Evolutionary conservation across 169 alveolate genomes (phyloP).

Genomic region (Perkinsus olseni): DNA sequence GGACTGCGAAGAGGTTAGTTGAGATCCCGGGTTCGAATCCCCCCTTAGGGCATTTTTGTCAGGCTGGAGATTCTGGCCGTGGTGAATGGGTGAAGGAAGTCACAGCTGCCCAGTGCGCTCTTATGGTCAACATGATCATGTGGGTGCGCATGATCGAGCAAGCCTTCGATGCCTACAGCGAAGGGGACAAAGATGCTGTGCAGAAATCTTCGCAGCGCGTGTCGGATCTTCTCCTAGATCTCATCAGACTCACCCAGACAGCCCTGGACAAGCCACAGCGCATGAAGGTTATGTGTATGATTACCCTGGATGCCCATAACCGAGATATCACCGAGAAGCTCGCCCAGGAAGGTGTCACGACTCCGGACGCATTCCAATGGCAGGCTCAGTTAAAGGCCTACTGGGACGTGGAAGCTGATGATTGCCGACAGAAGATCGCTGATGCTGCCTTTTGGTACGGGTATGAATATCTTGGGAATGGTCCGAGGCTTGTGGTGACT

Average conservation of each 20-base stretch:
- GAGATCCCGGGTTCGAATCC: background rate
- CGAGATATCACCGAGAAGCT: slow-evolving; percentile 85
- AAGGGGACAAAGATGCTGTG: slow-evolving; percentile 56
- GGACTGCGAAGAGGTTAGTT: slow-evolving; percentile 9
- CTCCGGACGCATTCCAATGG: slow-evolving; percentile 89
- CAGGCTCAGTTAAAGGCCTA: slow-evolving; percentile 87
- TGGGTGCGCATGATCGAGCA: slow-evolving; percentile 73
- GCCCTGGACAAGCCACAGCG: slow-evolving; percentile 67
- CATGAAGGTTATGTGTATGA: slow-evolving; percentile 84
- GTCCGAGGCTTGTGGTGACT: slow-evolving; percentile 89
- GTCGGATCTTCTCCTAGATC: slow-evolving; percentile 57
- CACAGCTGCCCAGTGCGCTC: slow-evolving; percentile 64
- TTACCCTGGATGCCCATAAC: slow-evolving; percentile 88
- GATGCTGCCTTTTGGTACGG: slow-evolving; percentile 86
- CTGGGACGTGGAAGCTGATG: slow-evolving; percentile 66
- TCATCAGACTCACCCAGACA: slow-evolving; percentile 82
- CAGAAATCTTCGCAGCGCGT: slow-evolving; percentile 51
- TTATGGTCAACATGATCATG: slow-evolving; percentile 70
- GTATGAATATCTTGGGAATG: slow-evolving; percentile 92
- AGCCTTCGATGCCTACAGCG: slow-evolving; percentile 48
- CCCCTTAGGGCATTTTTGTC: background rate
- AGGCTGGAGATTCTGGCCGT: background rate
- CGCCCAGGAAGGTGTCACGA: slow-evolving; percentile 63
- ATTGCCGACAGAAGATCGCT: slow-evolving; percentile 73
- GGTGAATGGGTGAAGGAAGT: slow-evolving; percentile 5